Base-by-base conservation (phyloP, 306 rosid species). In the Myrica gale region DNA sequence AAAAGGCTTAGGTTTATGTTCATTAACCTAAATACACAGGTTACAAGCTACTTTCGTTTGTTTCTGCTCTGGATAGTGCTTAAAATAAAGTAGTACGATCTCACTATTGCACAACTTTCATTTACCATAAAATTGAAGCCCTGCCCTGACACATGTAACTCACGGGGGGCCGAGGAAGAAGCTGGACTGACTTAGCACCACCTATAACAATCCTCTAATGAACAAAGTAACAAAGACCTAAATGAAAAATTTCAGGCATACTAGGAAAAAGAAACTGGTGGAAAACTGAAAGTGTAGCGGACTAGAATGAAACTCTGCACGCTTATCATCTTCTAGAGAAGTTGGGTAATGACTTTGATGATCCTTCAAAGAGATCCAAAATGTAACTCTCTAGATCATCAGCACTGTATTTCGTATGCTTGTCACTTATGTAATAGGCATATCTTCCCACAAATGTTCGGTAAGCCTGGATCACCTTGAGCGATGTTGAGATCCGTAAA, bases 311-410 rank as follows among this genome's bases (percentile, higher is more conserved):
- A 82, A 23, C 82, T 75, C 74, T 79, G 79, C 82, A 74, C 62
- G 82, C 71, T 76, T 61, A 50, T 89, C 82, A 91, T 74, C 94
- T 90, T 79, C 94, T 84, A 83, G 71, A 50, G 72, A 89, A 80
- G 76, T 56, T 85, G 69, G 83, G 95, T 84, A 90, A 82, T 53
- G 79, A 84, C 83, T 92, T 90, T 46, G 81, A 89, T 53, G 96
- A 89, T 55, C 94, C 94, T 82, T 90, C 98, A 54, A 94, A 90
- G 82, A 94, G 90, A 85, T 91, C 93, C 82, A 91, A 57, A 75
- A 94, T 90, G 74, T 61, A 90, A 21, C 63, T 88, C 82, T 91
- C 89, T 69, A 94, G 73, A 88, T 94, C 98, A 84, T 89, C 96
- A 53, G 93, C 89, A 74, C 70, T 78, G 83, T 94, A 94, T 82